These are phyloP conservation scores for Adiantum capillusveneris DNA, from an alignment of 75 land plant genomes.

Conservation along the genomic window DNA sequence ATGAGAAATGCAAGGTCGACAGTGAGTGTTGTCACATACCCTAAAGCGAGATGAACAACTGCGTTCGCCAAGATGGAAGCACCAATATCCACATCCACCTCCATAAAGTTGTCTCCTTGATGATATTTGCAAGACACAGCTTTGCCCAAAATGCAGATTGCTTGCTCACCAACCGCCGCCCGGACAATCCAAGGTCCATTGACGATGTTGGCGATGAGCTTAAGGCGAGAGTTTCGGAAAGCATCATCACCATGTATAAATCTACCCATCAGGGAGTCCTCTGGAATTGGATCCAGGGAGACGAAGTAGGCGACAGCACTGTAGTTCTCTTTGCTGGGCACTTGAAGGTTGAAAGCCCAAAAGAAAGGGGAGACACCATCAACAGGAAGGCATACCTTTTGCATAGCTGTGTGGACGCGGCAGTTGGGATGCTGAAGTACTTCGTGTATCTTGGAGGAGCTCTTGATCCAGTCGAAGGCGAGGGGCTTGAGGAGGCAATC, in stretches of 20 bases:
- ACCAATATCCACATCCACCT: conserved; percentile 94
- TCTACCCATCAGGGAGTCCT: conserved; percentile 64
- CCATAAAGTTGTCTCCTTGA: conserved; percentile 44
- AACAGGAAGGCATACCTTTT: conserved; percentile 14
- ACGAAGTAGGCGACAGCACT: conserved; percentile 81
- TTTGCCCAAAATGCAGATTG: conserved; percentile 82
- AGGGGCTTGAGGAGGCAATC: conserved; percentile 75
- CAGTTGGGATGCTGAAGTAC: conserved; percentile 52
- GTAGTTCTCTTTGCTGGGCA: conserved; percentile 87
- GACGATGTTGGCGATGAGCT: conserved; percentile 90
- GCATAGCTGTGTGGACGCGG: conserved; percentile 59
- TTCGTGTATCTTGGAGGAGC: conserved; percentile 52
- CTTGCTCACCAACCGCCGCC: conserved; percentile 98
- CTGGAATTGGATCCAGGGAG: conserved; percentile 40
- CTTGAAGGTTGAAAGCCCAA: conserved; percentile 71
- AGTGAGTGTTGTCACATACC: conserved; percentile 78
- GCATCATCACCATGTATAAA: conserved; percentile 81
- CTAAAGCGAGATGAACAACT: conserved; percentile 92
- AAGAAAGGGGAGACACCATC: conserved; percentile 9
- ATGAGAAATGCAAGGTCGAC: conserved; percentile 94
- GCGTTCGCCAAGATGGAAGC: conserved; percentile 94
- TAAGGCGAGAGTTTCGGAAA: conserved; percentile 72
- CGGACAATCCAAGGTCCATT: conserved; percentile 98
- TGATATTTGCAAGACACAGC: conserved; percentile 73
- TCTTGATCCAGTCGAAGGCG: conserved; percentile 92